Percentiles rank a stretch among this genome's conserved stretches.
Evolutionary conservation across 169 alveolate genomes (phyloP).

Genomic region (Cytauxzoon felis): DNA sequence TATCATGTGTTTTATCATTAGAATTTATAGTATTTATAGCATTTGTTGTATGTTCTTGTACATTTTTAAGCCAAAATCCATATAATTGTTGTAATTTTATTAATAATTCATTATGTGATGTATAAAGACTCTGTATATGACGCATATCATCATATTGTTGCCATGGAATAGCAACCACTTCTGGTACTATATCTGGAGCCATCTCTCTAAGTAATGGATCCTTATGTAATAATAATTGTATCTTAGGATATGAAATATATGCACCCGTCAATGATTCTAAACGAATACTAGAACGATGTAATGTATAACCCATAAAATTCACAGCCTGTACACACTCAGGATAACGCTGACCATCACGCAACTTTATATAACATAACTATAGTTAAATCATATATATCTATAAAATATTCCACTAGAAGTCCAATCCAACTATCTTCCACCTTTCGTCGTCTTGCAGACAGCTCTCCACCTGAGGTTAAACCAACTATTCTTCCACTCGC

Average conservation of each 20-base stretch:
- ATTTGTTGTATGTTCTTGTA: conserved; percentile 5
- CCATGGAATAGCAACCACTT: conserved; percentile 38
- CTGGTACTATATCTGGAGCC: too few species aligned
- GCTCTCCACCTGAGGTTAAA: too few species aligned
- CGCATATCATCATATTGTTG: conserved; percentile 63
- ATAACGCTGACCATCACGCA: conserved; percentile 17
- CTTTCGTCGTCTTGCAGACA: too few species aligned
- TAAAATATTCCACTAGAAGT: background rate
- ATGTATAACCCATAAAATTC: conserved; percentile 57
- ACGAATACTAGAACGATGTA: conserved; percentile 22
- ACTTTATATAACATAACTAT: conserved; percentile 51
- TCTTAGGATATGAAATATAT: conserved; percentile 23
- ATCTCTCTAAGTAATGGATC: conserved; percentile 54
- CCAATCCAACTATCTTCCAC: too few species aligned
- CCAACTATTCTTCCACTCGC: too few species aligned
- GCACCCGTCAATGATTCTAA: conserved; percentile 31
- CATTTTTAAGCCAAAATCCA: conserved; percentile 42
- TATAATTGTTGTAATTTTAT: conserved; percentile 32
- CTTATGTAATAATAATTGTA: conserved; percentile 20
- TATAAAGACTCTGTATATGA: conserved; percentile 28
- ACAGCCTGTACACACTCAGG: conserved; percentile 34
- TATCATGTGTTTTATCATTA: conserved; percentile 45
- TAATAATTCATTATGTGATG: conserved; percentile 28
- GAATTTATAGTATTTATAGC: conserved; percentile 20
- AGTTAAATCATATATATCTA: background rate